Evolutionary conservation across 352 stramenopile species (phyloP), one percentile per base, ranked within the genome.

Genomic region (Phytophthora multivora): DNA sequence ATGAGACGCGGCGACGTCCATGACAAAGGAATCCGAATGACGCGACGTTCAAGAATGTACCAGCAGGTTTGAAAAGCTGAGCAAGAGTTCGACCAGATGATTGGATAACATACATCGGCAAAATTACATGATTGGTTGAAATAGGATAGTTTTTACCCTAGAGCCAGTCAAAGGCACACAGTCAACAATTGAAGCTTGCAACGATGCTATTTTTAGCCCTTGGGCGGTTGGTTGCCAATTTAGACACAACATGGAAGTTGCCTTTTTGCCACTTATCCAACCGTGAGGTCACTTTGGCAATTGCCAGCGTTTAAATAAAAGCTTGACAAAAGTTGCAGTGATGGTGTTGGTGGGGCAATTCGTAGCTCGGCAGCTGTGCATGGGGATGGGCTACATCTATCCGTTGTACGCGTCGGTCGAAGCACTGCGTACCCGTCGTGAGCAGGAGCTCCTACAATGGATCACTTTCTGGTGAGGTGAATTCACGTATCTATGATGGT

Each of bases 301-400:
- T 33, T 33, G 28, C 18, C 30, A 16, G 18, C 28, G 31, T 21
- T 38, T 49, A 25, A 9, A 10, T 31, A 36, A 25, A n/a, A 16
- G 18, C 25, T 58, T 9, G 8, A 21, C 7, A 10, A 33, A 46
- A 13, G 33, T 38, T 39, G 39, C 16, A 33, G 9, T 5, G 3
- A 87, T 88, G 78, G 68, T 81, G 77, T 54, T 91, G 25, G 65
- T 91, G 13, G 80, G 79, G 11, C 69, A 65, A 9, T 83, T 79
- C 48, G 64, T 59, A 0, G 77, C 75, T 30, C 68, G 77, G 0
- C 80, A 87, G n/a, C 38, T 86, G 31, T 80, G 77, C 23, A 63
- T 90, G 59, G 79, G 51, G 1, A 55, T 92, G 13, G 83, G 79
- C 10, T 84, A 80, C 38, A 51, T 86, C 4, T 92, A 88, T 50